Base-by-base conservation (phyloP, 176 grass and related monocot genomes). In the Ensete ventricosum region DNA sequence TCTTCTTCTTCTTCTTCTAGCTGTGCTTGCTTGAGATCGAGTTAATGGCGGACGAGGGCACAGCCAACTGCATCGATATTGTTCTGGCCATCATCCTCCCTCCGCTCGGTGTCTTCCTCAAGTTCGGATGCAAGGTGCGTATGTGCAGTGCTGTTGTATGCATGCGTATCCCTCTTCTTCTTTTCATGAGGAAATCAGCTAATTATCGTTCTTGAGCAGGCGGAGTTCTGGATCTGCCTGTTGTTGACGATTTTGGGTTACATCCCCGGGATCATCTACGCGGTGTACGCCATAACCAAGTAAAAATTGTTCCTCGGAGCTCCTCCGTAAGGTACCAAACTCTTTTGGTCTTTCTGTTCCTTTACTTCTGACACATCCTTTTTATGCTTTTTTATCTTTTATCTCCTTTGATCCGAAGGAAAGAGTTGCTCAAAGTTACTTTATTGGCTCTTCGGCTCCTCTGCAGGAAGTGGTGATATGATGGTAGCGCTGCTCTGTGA, bases 61-160 rank as follows among this genome's bases (percentile, higher is more conserved):
- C 93, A 69, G 89, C 83, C 27, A 92, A 64, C 75, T 96, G 81
- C 87, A 77, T 96, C 84, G 93, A 96, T 82, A 96, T 96, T 77
- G 64, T 96, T 71, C 85, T 96, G 34, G 93, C 93, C 78, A 90
- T 96, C 80, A 90, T 96, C 85, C 81, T 96, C 16, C 93, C 93
- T 70, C 93, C 93, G 9, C 93, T 96, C 74, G 93, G 93, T 2
- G 93, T 96, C 79, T 96, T 96, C 87, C 85, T 96, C 83, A 96
- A 83, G 79, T 92, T 84, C 82, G 93, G 83, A 8, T 92, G 87
- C 83, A 48, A 87, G 87, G 93, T 96, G 54, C 50, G 63, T 54
- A 55, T 8, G 17, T 1, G 48, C 48, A 70, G 49, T 52, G 53
- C n/a, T 34, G 29, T 52, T 43, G 34, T 43, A 43, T 43, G 34